phyloP scores from a whole-genome alignment of 129 eudicot species.

The Lactuca saligna region DNA sequence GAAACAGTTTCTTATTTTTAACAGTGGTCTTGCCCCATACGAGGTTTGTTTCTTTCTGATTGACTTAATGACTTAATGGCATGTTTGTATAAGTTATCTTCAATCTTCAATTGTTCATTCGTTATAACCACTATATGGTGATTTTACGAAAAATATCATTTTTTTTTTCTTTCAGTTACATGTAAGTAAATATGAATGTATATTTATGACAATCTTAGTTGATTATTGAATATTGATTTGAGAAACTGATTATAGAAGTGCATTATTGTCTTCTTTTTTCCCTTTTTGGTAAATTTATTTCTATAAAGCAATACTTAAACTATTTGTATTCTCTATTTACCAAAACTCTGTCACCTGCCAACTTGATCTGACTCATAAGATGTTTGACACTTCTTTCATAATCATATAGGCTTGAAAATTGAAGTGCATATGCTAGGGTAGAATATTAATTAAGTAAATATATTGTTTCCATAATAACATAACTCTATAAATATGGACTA shows the following conservation, averaged over 20 bases:
- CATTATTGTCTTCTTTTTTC: neutral
- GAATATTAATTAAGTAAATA: too few species aligned
- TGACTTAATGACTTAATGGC: slow-evolving; percentile 1
- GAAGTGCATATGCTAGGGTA: too few species aligned
- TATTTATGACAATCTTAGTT: neutral
- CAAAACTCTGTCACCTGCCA: too few species aligned
- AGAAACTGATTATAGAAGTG: neutral
- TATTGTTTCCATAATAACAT: too few species aligned
- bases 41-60: slow-evolving; percentile 50
- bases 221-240: slow-evolving; percentile 8
- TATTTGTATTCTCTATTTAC: neutral
- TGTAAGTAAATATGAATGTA: neutral
- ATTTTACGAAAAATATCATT: neutral
- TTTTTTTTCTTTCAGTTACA: neutral
- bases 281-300: neutral
- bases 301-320: neutral
- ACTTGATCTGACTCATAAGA: too few species aligned
- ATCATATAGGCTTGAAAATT: too few species aligned
- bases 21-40: slow-evolving; percentile 77
- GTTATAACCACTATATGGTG: slow-evolving; percentile 4
- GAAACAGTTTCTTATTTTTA: too few species aligned
- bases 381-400: too few species aligned
- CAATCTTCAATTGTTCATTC: neutral
- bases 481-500: too few species aligned
- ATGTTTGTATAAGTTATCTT: neutral